Percentiles rank a stretch among this genome's conserved stretches.
These are phyloP conservation scores for Scheffersomyces stambukii DNA, from an alignment of 1,139 yeast genomes.

Conservation along the genomic window DNA sequence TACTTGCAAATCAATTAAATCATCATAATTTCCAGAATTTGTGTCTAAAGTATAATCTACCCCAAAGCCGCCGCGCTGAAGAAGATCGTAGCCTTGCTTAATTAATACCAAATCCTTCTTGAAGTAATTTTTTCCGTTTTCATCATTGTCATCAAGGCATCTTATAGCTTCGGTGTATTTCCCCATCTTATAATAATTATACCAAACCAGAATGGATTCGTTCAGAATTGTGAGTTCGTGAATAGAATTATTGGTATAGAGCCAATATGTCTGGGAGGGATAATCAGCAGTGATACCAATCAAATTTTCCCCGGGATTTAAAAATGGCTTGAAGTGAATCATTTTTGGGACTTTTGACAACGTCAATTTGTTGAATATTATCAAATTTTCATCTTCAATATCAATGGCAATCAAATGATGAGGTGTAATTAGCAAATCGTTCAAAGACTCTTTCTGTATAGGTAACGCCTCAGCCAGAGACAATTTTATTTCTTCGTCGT, in stretches of 20 bases:
- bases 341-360: conserved; percentile 10
- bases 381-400: conserved; percentile 13
- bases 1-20: conserved; percentile 24
- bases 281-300: conserved; percentile 62
- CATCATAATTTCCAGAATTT: no score
- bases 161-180: conserved; percentile 67
- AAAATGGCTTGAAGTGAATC: conserved; percentile 8
- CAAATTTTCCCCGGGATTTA: conserved; percentile 30
- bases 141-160: conserved; percentile 29
- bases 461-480: conserved; percentile 15
- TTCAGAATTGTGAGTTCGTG: conserved; percentile 57
- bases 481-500: conserved; percentile 25
- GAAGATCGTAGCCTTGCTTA: conserved; percentile 60
- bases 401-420: conserved; percentile 24
- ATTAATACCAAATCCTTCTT: conserved; percentile 52
- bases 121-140: conserved; percentile 23
- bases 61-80: conserved; percentile 42
- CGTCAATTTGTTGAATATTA: conserved; percentile 24
- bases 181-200: conserved; percentile 55
- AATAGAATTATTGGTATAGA: conserved; percentile 16
- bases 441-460: conserved; percentile 5
- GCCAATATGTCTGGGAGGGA: conserved; percentile 25
- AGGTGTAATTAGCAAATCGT: conserved; percentile 16
- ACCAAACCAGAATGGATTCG: conserved; percentile 78
- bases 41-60: conserved; percentile 15